Conservation (phyloP, 179 eudicot species). For the Spergularia azorica region DNA sequence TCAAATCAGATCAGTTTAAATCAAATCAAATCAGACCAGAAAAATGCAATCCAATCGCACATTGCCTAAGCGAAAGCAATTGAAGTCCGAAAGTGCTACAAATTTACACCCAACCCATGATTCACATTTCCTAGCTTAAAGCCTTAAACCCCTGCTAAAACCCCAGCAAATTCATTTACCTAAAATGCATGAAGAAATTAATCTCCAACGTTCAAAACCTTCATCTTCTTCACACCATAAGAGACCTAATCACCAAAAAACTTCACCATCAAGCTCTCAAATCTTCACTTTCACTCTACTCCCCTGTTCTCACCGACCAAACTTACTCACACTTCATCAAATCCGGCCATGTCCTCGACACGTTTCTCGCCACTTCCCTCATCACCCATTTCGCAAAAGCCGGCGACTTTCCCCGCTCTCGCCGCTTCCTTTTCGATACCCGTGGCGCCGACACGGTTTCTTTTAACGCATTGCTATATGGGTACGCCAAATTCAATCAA, state of each 20-base stretch:
- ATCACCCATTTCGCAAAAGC: conserved; percentile 44
- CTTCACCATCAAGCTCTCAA: conserved; percentile 52
- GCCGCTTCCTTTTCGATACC: conserved; percentile 35
- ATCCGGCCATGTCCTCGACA: conserved; percentile 40
- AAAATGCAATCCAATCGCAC: too few species aligned
- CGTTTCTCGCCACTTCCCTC: conserved; percentile 39
- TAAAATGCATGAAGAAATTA: conserved; percentile 46
- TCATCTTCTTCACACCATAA: conserved; percentile 25
- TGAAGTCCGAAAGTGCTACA: too few species aligned
- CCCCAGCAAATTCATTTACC: background rate
- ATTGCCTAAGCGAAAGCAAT: too few species aligned
- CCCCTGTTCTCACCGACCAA: conserved; percentile 39
- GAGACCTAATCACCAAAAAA: conserved; percentile 33
- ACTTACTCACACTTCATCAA: conserved; percentile 38
- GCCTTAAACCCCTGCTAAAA: too few species aligned
- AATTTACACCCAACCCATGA: too few species aligned
- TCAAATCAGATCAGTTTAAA: too few species aligned
- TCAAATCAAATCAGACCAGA: too few species aligned
- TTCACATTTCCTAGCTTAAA: too few species aligned
- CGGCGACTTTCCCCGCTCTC: conserved; percentile 38
- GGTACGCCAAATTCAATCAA: conserved; percentile 40
- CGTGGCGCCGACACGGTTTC: conserved; percentile 26
- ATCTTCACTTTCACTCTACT: conserved; percentile 32
- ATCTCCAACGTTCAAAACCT: conserved; percentile 1
- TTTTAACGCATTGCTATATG: conserved; percentile 43